Percentiles rank a stretch among this genome's conserved stretches.
phyloP scores from a whole-genome alignment of 2,329 filamentous ascomycete genomes.

The Calonectria naviculata region DNA sequence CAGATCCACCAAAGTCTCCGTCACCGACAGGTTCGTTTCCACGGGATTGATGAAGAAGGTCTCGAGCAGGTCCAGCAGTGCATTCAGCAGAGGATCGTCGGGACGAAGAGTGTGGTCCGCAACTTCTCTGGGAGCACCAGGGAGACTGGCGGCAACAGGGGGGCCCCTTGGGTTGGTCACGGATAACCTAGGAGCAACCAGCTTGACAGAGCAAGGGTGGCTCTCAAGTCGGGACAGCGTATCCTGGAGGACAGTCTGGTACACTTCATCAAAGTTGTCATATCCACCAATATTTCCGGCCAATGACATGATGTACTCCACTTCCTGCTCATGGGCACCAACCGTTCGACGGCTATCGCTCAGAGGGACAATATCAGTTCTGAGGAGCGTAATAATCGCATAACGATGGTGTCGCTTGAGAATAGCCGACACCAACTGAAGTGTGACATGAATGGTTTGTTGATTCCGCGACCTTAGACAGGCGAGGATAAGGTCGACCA shows the following conservation, averaged over 20 bases:
- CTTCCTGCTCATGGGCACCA: constrained; percentile 80
- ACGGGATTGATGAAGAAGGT: constrained; percentile 91
- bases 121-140: constrained; percentile 70
- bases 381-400: constrained; percentile 80
- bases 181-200: constrained; percentile 72
- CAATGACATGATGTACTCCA: constrained; percentile 76
- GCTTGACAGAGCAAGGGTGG: constrained; percentile 77
- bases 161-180: constrained; percentile 68
- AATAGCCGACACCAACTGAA: constrained; percentile 88
- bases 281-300: constrained; percentile 76
- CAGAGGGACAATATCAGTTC: constrained; percentile 69
- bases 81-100: constrained; percentile 72
- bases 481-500: constrained; percentile 89
- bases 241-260: constrained; percentile 78
- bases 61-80: constrained; percentile 76
- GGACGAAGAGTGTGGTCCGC: constrained; percentile 70
- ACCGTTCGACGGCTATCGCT: constrained; percentile 71
- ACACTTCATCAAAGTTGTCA: constrained; percentile 77
- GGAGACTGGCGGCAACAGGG: constrained; percentile 64
- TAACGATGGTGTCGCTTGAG: constrained; percentile 90
- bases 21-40: constrained; percentile 89
- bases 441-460: constrained; percentile 89
- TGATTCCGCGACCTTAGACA: constrained; percentile 86
- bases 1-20: constrained; percentile 84
- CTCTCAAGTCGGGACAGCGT: constrained; percentile 75